Evolutionary conservation across 352 stramenopile species (phyloP), one percentile per base, ranked within the genome.

Genomic region (Aphanomyces astaci): DNA sequence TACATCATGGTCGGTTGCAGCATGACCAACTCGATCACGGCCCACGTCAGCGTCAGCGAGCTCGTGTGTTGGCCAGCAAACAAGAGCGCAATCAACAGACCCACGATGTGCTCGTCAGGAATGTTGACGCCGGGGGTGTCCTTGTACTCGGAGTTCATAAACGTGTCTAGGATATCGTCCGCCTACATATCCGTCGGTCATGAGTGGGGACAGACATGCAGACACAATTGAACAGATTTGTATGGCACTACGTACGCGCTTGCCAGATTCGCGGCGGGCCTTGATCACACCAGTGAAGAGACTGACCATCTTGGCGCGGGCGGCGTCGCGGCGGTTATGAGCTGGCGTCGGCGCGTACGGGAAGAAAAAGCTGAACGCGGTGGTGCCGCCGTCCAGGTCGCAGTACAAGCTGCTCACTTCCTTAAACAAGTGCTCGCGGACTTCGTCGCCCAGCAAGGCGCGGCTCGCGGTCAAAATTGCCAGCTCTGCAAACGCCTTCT

Each of bases 31-130:
- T 97, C 70, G 46, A 79, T 73, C 40, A 69, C 48, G 0, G 89
- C 95, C 92, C 92, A 98, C 27, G 89, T 97, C 54, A 78, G 87
- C 11, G 89, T 96, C 63, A 97, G 96, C 49, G 83, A 95, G 25
- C 79, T 94, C 22, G 92, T 98, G 75, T 98, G 92, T 76, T 98
- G 92, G 51, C 92, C 92, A 11, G 92, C 92, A 79, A 98, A 98
- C 27, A 98, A 78, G 19, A 96, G 69, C 3, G 91, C 90, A 79
- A 98, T 96, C 17, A 98, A 68, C 33, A 98, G 71, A 31, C 92
- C 92, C 11, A 90, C 93, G 25, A 98, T 88, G 78, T 98, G 75
- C 57, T 96, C 82, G 52, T 96, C 81, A 4, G 87, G 94, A 62
- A 91, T 79, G 27, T 70, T 68, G 30, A 72, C 83, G 59, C 88